Percentiles rank a stretch among this genome's conserved stretches.
phyloP scores from a whole-genome alignment of 2,329 filamentous ascomycete species.

The Fusarium sp. region DNA sequence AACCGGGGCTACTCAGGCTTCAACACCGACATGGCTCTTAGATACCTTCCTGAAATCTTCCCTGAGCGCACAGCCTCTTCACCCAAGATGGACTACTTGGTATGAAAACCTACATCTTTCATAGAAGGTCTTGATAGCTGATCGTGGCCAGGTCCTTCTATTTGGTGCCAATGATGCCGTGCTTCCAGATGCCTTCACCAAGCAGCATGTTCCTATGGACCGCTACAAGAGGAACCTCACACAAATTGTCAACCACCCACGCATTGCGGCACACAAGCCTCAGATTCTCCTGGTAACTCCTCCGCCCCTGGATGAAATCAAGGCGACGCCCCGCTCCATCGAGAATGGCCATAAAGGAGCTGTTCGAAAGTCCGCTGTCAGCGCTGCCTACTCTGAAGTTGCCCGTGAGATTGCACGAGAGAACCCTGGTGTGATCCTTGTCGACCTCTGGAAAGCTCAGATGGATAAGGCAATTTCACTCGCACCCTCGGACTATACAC shows the following conservation, averaged over 20 bases:
- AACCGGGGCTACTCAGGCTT: slow-evolving; percentile 92
- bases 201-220: slow-evolving; percentile 83
- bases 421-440: slow-evolving; percentile 73
- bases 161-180: slow-evolving; percentile 93
- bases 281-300: slow-evolving; percentile 84
- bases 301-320: slow-evolving; percentile 84
- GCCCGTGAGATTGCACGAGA: slow-evolving; percentile 76
- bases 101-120: slow-evolving; percentile 52
- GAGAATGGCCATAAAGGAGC: slow-evolving; percentile 58
- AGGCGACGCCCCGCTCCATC: slow-evolving; percentile 63
- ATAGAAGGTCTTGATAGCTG: slow-evolving; percentile 28
- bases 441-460: slow-evolving; percentile 85
- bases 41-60: slow-evolving; percentile 77
- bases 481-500: slow-evolving; percentile 68
- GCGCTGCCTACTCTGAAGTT: slow-evolving; percentile 68
- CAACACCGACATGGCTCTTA: slow-evolving; percentile 80
- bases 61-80: slow-evolving; percentile 67
- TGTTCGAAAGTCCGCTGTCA: slow-evolving; percentile 61
- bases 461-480: slow-evolving; percentile 75
- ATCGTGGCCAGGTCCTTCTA: slow-evolving; percentile 72
- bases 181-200: slow-evolving; percentile 69
- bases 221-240: slow-evolving; percentile 79
- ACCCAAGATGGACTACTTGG: slow-evolving; percentile 75
- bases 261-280: slow-evolving; percentile 75
- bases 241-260: slow-evolving; percentile 78